Base-by-base conservation (phyloP, 108 stramenopile species). In the Seminavis robusta region DNA sequence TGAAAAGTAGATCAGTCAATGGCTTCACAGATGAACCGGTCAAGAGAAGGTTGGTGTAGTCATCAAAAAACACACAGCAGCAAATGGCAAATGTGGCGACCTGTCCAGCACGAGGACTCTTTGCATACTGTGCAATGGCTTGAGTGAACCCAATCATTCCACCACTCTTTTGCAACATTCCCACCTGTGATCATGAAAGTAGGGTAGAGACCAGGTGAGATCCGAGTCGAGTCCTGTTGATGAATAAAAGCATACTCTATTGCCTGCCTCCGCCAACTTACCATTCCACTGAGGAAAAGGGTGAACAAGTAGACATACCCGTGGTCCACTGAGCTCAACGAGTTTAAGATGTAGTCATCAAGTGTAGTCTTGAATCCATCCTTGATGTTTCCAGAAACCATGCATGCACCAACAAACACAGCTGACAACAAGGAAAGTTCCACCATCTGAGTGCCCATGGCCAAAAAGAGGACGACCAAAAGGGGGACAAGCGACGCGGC, bases 331-430 rank as follows among this genome's bases (percentile, higher is more conserved):
- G 61, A 59, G n/a, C 44, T 46, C n/a, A 61, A 10, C 8, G 68
- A 59, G n/a, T 52, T 42, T 20, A 86, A 71, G 30, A 86, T 50
- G 48, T 79, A 86, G 26, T 63, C 62, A 43, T 64, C 67, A 10
- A 86, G 46, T 48, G 81, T 77, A 34, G 45, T 53, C 27, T 69
- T 65, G 64, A 78, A 86, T 6, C 85, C 85, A 11, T 41, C 65
- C 8, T 31, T 54, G 49, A 84, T n/a, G 1, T 33, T 48, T 24
- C 83, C 84, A 15, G 69, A 43, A 8, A 77, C 56, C 57, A 79
- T 86, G 73, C 85, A 86, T 23, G 66, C 33, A 24, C 85, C 85
- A 24, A 80, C 37, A 55, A 80, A 86, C 31, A 86, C 65, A 8
- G 81, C 85, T 4, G 36, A 16, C 23, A 52, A 69, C 20, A 69